Evolutionary conservation across 345 rosid genomes (phyloP).

Genomic region (Populus davidiana): DNA sequence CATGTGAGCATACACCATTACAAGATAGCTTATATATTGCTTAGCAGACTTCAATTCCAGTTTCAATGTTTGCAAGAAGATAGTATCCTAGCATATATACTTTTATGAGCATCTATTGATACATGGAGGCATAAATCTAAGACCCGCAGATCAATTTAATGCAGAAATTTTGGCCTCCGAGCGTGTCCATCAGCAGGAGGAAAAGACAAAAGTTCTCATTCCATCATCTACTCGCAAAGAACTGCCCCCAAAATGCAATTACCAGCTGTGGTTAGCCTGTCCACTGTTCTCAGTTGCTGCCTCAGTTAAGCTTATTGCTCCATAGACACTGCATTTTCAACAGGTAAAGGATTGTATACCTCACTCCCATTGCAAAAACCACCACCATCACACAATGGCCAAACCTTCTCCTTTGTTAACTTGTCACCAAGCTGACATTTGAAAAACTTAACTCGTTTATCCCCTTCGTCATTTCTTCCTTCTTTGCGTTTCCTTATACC

Average conservation of each 20-base stretch:
- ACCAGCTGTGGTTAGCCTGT: background rate
- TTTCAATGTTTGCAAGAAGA: background rate
- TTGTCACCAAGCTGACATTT: constrained; percentile 40
- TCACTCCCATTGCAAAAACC: constrained; percentile 43
- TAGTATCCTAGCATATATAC: too few species aligned
- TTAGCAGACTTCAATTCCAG: background rate
- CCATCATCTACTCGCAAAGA: background rate
- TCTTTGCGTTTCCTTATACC: constrained; percentile 70
- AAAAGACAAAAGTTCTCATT: too few species aligned
- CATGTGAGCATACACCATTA: background rate
- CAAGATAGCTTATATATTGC: background rate
- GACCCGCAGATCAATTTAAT: background rate
- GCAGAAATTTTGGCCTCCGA: background rate
- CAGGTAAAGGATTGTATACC: constrained; percentile 33
- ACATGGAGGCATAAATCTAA: background rate
- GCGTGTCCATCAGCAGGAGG: too few species aligned
- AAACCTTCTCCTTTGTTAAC: constrained; percentile 17
- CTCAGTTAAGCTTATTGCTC: constrained; percentile 19
- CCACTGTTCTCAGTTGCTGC: background rate
- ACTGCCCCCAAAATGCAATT: background rate
- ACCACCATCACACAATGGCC: constrained; percentile 19
- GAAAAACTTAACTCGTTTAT: constrained; percentile 41
- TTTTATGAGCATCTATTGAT: background rate
- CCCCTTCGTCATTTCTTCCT: constrained; percentile 37
- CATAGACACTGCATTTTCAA: constrained; percentile 34